These are phyloP conservation scores for Acacia melanoxylon DNA, from an alignment of 306 rosid species.

Conservation along the genomic window DNA sequence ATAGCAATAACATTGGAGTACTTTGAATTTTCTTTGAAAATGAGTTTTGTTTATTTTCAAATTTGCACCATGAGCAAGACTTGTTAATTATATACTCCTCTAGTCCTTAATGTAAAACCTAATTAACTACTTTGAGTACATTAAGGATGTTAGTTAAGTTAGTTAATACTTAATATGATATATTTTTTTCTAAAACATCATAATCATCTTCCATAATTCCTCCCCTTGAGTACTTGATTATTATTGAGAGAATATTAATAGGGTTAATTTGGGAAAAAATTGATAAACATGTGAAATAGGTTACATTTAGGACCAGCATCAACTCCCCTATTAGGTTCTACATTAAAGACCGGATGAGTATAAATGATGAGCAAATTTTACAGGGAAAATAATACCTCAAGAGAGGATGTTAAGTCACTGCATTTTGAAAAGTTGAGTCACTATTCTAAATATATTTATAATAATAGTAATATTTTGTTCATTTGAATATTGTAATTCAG, in stretches of 20 bases:
- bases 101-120: too few species aligned
- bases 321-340: too few species aligned
- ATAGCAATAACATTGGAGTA: background rate
- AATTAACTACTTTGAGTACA: too few species aligned
- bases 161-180: too few species aligned
- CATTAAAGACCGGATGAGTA: background rate
- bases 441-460: background rate
- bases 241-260: too few species aligned
- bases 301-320: too few species aligned
- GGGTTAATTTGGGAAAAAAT: too few species aligned
- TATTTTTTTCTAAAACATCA: too few species aligned
- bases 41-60: background rate
- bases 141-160: too few species aligned
- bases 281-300: too few species aligned
- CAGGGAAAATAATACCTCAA: background rate
- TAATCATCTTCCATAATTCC: too few species aligned
- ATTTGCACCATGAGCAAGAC: background rate
- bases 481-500: background rate
- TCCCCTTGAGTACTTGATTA: too few species aligned
- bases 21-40: background rate
- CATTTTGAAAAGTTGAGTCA: background rate
- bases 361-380: background rate
- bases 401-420: background rate
- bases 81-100: background rate
- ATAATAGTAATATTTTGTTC: background rate